Base-by-base conservation (phyloP, 2,329 filamentous ascomycete species). In the Phyllachora maydis region DNA sequence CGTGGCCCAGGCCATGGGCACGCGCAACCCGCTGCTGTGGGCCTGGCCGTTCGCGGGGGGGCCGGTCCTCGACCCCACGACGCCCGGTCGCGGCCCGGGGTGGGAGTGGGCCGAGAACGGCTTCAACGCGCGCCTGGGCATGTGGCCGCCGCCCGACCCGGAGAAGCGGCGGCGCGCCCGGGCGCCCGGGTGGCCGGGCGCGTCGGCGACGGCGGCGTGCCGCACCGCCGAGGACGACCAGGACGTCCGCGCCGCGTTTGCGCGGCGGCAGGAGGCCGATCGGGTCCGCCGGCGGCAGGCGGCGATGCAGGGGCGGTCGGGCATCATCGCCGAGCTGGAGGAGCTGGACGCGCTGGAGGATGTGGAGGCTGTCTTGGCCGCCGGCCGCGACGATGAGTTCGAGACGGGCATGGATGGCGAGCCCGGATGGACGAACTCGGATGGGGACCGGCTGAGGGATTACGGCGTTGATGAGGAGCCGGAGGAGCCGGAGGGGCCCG, bases 381-480 rank as follows among this genome's bases (percentile, higher is more conserved):
- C 35, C 4, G 26, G 34, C 0, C 29, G 32, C 5, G 35, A 41
- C 4, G 32, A 37, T 11, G 35, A 30, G 8, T 36, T 36, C 9
- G 37, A 41, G 18, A 32, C 41, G 5, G 35, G 41, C 4, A 33
- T 41, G 20, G 52, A 56, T 32, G 63, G 59, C 4, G 55, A 64
- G 36, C 57, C 59, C 19, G 60, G 52, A 4, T 88, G 77, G 77
- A 65, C 58, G 0, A 85, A 83, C 33, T 57, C 65, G 0, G 76
- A 85, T 24, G 78, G 77, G 2, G 75, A 85, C 38, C 54, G 66
- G 16, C 46, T 88, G 23, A 56, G 62, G 19, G 78, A 88, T 36
- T 88, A 71, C 38, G 78, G 78, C 2, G 76, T 88, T 0, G 78
- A 85, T 34, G 74, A 81, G 36, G 73, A 77, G 9, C 62, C 59